phyloP scores from a whole-genome alignment of 441 rosid genomes.

The Oxalis stricta region DNA sequence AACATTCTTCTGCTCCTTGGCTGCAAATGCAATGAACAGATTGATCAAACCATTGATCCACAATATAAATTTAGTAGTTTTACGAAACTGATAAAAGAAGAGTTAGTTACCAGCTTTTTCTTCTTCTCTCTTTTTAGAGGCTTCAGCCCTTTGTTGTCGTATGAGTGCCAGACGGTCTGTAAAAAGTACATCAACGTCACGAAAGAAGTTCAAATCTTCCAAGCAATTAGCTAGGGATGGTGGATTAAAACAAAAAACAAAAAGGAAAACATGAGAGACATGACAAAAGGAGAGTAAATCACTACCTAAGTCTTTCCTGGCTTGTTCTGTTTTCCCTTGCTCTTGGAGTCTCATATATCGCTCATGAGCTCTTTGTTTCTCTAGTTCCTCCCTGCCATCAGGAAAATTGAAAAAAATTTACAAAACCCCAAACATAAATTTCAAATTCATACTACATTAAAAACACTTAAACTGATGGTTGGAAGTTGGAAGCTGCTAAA shows the following conservation, averaged over 20 bases:
- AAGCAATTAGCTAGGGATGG: not conserved
- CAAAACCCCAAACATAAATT: too few relatives aligned
- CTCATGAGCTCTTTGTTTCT: slow-evolving; percentile 88
- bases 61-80: slow-evolving; percentile 1
- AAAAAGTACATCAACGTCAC: slow-evolving; percentile 1
- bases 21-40: too few relatives aligned
- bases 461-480: too few relatives aligned
- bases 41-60: not conserved
- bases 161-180: slow-evolving; percentile 77
- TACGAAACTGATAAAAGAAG: not conserved
- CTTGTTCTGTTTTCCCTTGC: slow-evolving; percentile 95
- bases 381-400: slow-evolving; percentile 77
- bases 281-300: too few relatives aligned
- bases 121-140: slow-evolving; percentile 88
- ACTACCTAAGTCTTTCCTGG: slow-evolving; percentile 87
- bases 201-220: not conserved
- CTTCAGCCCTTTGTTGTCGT: slow-evolving; percentile 88
- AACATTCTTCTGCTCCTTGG: slow-evolving; percentile 63
- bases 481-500: too few relatives aligned
- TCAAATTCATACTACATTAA: too few relatives aligned
- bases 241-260: not conserved
- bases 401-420: not conserved
- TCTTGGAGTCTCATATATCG: slow-evolving; percentile 96
- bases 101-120: slow-evolving; percentile 71
- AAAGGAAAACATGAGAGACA: too few relatives aligned